Conservation (phyloP, 345 rosid genomes). For the Eucalyptus viminalis region DNA sequence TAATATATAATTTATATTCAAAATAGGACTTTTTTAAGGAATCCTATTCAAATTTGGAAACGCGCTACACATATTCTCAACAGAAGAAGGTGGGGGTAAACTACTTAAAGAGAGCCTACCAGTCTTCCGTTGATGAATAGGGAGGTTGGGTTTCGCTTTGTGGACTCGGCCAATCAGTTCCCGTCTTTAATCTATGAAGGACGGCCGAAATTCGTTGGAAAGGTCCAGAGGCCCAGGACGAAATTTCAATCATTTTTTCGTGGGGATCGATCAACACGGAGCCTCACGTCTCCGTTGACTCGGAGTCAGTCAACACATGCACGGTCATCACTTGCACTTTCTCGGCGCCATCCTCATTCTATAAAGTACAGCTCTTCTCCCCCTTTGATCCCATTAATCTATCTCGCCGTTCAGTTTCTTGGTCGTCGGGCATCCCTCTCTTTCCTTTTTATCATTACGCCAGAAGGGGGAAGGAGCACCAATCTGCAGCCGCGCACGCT, state of each 20-base stretch:
- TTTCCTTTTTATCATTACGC: not conserved
- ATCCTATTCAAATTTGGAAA: not conserved
- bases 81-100: not conserved
- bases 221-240: not conserved
- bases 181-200: not conserved
- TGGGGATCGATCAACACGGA: not conserved
- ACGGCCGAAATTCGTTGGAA: not conserved
- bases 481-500: not conserved
- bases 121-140: not conserved
- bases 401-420: not conserved
- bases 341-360: not conserved
- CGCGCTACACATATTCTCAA: not conserved
- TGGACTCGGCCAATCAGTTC: not conserved
- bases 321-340: not conserved
- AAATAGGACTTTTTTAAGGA: not conserved
- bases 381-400: not conserved
- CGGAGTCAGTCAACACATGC: not conserved
- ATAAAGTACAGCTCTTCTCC: not conserved
- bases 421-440: not conserved
- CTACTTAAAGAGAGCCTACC: not conserved
- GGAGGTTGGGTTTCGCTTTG: not conserved
- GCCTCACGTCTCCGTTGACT: not conserved
- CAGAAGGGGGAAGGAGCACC: accelerated
- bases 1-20: not conserved
- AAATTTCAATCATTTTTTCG: not conserved